phyloP scores from a whole-genome alignment of 768 basidiomycete species.

The Xanthoconium purpureum region DNA sequence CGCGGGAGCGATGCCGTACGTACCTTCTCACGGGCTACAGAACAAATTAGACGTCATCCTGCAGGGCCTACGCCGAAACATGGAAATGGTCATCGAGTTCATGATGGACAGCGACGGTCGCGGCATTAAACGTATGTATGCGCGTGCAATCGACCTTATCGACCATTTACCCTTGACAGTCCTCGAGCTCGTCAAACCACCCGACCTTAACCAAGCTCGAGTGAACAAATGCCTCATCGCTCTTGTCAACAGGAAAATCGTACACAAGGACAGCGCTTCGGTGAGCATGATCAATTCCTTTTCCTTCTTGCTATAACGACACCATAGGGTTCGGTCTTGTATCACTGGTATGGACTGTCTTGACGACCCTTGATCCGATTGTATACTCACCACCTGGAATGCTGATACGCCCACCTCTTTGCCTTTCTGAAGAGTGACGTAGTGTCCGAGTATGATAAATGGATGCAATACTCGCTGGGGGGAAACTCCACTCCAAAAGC shows the following conservation, averaged over 20 bases:
- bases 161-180: constrained; percentile 44
- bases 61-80: constrained; percentile 69
- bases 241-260: constrained; percentile 81
- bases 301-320: not conserved
- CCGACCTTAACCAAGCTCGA: constrained; percentile 83
- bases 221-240: constrained; percentile 95
- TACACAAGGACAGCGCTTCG: constrained; percentile 67
- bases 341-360: constrained; percentile 62
- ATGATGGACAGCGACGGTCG: constrained; percentile 62
- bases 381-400: not conserved
- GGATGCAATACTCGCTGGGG: no score
- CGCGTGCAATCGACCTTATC: not conserved
- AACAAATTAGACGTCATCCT: not conserved
- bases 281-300: constrained; percentile 33
- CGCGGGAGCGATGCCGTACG: constrained; percentile 83
- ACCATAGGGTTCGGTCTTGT: constrained; percentile 59
- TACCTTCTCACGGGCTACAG: constrained; percentile 5
- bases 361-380: constrained; percentile 7
- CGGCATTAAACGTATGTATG: constrained; percentile 59
- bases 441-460: no score
- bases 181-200: constrained; percentile 68
- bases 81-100: constrained; percentile 77
- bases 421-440: not conserved
- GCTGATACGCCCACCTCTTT: not conserved
- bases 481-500: no score